Evolutionary conservation across 192 early-diverging fungal species (phyloP).

Genomic region (Coemansia sp.): DNA sequence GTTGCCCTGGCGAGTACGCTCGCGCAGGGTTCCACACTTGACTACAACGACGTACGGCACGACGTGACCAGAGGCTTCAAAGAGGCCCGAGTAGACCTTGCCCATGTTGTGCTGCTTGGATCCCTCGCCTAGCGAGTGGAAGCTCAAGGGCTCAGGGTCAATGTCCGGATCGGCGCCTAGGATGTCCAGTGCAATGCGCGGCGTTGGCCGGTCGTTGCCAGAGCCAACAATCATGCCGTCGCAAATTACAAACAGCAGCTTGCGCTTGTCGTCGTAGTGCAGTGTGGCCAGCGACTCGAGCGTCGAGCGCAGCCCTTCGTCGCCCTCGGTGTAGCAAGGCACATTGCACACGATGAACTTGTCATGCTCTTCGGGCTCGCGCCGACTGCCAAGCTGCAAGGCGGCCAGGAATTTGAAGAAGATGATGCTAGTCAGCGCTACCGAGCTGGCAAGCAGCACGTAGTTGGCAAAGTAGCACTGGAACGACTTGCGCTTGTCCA

Average conservation of each 20-base stretch:
- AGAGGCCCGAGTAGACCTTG: conserved; percentile 97
- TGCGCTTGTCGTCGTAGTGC: conserved; percentile 97
- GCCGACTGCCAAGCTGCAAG: conserved; percentile 76
- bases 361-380: conserved; percentile 78
- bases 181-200: conserved; percentile 95
- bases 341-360: conserved; percentile 94
- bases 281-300: conserved; percentile 90
- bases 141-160: conserved; percentile 83
- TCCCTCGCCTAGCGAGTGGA: conserved; percentile 87
- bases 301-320: conserved; percentile 88
- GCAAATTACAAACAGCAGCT: conserved; percentile 91
- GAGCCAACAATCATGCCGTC: conserved; percentile 97
- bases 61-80: conserved; percentile 85
- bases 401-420: conserved; percentile 95
- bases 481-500: conserved; percentile 80
- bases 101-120: conserved; percentile 92
- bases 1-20: conserved; percentile 89
- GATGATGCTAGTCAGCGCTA: conserved; percentile 80
- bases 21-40: conserved; percentile 86
- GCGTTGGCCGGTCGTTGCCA: conserved; percentile 95
- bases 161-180: conserved; percentile 83
- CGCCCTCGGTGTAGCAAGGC: conserved; percentile 97
- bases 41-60: conserved; percentile 95
- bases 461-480: conserved; percentile 82
- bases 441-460: conserved; percentile 78